Base-by-base conservation (phyloP, 768 basidiomycete genomes). In the Mrakia frigida region DNA sequence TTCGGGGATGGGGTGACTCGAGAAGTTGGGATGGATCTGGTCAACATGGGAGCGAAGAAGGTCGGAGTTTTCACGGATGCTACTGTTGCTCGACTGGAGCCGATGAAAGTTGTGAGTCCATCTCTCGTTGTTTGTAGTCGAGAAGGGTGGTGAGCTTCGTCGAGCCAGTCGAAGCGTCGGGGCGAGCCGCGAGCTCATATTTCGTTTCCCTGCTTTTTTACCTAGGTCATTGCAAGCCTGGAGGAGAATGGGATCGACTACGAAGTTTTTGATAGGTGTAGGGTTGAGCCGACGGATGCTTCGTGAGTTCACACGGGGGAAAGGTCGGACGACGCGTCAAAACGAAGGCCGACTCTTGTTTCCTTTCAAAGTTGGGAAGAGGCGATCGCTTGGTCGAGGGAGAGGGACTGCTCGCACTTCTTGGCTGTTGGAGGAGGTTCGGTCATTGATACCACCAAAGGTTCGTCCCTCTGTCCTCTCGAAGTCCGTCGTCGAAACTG, bases 41-140 rank as follows among this genome's bases (percentile, higher is more conserved):
- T 65, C 81, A 18, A 74, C 80, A n/a, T 70, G 78, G 52, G 80
- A 79, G 74, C 77, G 77, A 60, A 74, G 77, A 82, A 97, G 90
- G 92, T 98, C 79, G 96, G 88, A 25, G 92, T 98, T 31, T 96
- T 95, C 82, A 98, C 96, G 6, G 96, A 98, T 81, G 88, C 90
- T 18, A 92, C 90, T 74, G 87, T 98, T 33, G 90, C 89, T 61
- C 89, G 91, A 79, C 86, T 98, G 72, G 87, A 85, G 71, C 92
- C 94, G 5, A 91, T 96, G 89, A 88, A 90, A 82, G 88, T 87
- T 76, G 94, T 93, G 78, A 78, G 89, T 84, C 52, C 14, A 21
- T 2, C 46, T n/a, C n/a, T n/a, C n/a, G n/a, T n/a, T n/a, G n/a
- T n/a, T n/a, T n/a, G n/a, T n/a, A n/a, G n/a, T n/a, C n/a, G n/a